These are phyloP conservation scores for Zea luxurians DNA, from an alignment of 176 grass and related monocot species.

Conservation along the genomic window DNA sequence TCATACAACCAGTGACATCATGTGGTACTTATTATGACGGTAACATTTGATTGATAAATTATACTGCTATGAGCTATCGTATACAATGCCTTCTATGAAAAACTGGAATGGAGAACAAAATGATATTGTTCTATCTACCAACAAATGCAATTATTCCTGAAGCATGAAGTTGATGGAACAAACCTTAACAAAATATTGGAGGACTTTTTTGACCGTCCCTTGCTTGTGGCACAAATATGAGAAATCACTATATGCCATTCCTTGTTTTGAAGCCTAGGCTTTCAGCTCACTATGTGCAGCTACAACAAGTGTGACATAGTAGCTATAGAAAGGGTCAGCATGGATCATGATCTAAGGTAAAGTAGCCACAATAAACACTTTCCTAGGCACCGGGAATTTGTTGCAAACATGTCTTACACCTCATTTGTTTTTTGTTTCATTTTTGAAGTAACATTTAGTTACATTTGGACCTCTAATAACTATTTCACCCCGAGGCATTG, in stretches of 20 bases:
- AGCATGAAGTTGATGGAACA: neutral
- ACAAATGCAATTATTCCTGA: too few relatives aligned
- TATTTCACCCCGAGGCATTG: slow-evolving; percentile 90
- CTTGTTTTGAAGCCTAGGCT: slow-evolving; percentile 65
- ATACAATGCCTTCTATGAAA: too few relatives aligned
- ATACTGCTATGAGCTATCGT: too few relatives aligned
- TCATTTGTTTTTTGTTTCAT: slow-evolving; percentile 86
- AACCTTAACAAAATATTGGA: slow-evolving; percentile 66
- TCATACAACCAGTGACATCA: too few relatives aligned
- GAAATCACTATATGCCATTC: slow-evolving; percentile 41
- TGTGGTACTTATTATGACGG: too few relatives aligned
- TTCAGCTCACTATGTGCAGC: slow-evolving; percentile 50
- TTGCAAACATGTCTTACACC: slow-evolving; percentile 58
- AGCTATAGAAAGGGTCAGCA: slow-evolving; percentile 70
- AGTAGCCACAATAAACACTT: neutral
- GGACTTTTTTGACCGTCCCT: slow-evolving; percentile 76
- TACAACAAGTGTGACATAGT: slow-evolving; percentile 69
- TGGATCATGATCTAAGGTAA: slow-evolving; percentile 48
- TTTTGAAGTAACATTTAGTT: too few relatives aligned
- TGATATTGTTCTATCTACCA: too few relatives aligned
- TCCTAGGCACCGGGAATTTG: neutral
- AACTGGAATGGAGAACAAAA: too few relatives aligned
- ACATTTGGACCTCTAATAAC: slow-evolving; percentile 84
- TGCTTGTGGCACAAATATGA: too few relatives aligned
- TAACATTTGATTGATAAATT: too few relatives aligned